Percentiles rank a stretch among this genome's conserved stretches.
Conservation (phyloP, 495 filamentous ascomycete genomes). For the Penicillium lagena region DNA sequence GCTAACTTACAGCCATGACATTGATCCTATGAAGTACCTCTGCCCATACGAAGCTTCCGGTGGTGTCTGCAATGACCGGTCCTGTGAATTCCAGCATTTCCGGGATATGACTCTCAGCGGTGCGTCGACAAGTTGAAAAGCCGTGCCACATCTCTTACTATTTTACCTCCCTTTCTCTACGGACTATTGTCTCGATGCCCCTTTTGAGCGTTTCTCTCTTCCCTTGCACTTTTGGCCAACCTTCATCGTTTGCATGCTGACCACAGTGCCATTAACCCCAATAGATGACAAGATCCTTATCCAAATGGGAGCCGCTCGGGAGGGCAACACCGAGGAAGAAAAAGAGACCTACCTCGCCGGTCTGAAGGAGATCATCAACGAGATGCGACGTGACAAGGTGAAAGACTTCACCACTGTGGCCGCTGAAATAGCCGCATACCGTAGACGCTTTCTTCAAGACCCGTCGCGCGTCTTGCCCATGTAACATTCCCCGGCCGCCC, state of each 20-base stretch:
- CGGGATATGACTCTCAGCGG: slow-evolving; percentile 67
- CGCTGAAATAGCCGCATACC: slow-evolving; percentile 73
- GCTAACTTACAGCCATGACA: slow-evolving; percentile 85
- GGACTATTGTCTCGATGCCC: slow-evolving; percentile 7
- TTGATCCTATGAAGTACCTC: slow-evolving; percentile 64
- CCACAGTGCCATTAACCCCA: slow-evolving; percentile 44
- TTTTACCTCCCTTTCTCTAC: slow-evolving; percentile 4
- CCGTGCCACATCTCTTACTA: slow-evolving; percentile 17
- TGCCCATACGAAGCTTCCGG: slow-evolving; percentile 70
- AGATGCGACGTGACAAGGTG: slow-evolving; percentile 65
- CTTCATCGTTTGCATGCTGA: slow-evolving; percentile 52
- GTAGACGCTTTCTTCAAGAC: slow-evolving; percentile 60
- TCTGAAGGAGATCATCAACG: slow-evolving; percentile 66
- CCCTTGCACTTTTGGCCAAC: slow-evolving; percentile 3
- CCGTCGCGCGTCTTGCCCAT: slow-evolving; percentile 40
- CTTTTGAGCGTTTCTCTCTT: slow-evolving; percentile 4
- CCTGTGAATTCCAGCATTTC: slow-evolving; percentile 75
- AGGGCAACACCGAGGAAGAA: slow-evolving; percentile 64
- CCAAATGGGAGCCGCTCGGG: slow-evolving; percentile 67
- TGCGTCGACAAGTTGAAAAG: slow-evolving; percentile 54
- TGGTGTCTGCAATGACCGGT: slow-evolving; percentile 68
- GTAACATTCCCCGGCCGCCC: slow-evolving; percentile 24
- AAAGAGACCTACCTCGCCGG: slow-evolving; percentile 67
- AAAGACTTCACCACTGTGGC: slow-evolving; percentile 80
- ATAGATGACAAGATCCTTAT: slow-evolving; percentile 83